These are phyloP conservation scores for Ecytonucleospora hepatopenaei DNA, from an alignment of 371 early-diverging fungal species.

Conservation along the genomic window DNA sequence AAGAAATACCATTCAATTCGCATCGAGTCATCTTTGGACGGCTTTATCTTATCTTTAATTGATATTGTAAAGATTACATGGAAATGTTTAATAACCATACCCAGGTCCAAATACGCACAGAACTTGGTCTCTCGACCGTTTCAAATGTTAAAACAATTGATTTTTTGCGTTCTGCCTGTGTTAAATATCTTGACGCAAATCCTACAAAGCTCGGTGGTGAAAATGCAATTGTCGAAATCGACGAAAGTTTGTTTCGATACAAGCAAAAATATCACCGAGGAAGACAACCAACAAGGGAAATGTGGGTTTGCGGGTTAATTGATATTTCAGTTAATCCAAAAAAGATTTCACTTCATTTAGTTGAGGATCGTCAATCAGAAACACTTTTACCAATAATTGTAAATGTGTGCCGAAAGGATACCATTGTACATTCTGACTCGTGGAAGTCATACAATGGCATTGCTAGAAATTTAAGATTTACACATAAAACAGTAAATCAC, in stretches of 20 bases:
- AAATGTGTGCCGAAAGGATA: constrained; percentile 4
- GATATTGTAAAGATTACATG: neutral
- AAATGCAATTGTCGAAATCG: neutral
- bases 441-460: constrained; percentile 1
- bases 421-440: constrained; percentile 6
- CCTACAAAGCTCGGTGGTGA: constrained; percentile 6
- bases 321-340: constrained; percentile 1
- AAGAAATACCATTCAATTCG: neutral
- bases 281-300: neutral
- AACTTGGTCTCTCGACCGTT: neutral
- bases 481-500: constrained; percentile 26
- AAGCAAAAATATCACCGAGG: neutral
- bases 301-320: constrained; percentile 6
- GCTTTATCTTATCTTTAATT: neutral
- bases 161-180: neutral
- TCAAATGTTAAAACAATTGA: neutral
- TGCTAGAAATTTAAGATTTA: constrained; percentile 7
- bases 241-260: constrained; percentile 7
- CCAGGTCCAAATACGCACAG: neutral
- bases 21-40: neutral
- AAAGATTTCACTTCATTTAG: neutral
- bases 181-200: neutral
- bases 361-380: neutral
- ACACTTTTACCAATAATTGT: constrained; percentile 10
- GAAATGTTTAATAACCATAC: neutral